A percentile compares a stretch with the other conserved stretches of the same genome.
These are phyloP conservation scores for Dillenia suffruticosa DNA, from an alignment of 164 flowering plant genomes.

Conservation along the genomic window DNA sequence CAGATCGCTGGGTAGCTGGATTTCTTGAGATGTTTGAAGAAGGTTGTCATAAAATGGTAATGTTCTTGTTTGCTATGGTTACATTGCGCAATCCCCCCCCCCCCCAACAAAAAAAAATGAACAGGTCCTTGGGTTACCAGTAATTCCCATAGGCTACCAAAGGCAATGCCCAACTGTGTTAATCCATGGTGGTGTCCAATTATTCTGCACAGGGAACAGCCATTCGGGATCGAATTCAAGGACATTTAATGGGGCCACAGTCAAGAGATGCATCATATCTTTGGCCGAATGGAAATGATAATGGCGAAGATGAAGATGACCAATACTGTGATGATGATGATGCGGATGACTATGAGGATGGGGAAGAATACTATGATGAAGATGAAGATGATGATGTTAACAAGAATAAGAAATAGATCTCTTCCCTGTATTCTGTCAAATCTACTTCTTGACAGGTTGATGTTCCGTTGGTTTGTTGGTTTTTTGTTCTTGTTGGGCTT, in stretches of 20 bases:
- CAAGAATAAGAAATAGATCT: not conserved
- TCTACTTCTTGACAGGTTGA: too few species aligned
- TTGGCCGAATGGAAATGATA: constrained; percentile 15
- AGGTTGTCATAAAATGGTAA: constrained; percentile 79
- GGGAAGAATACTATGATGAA: not conserved
- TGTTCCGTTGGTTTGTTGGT: too few species aligned
- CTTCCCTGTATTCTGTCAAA: too few species aligned
- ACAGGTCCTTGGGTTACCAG: not conserved
- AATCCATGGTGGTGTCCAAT: not conserved
- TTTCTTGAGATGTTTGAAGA: constrained; percentile 89
- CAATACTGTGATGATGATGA: constrained; percentile 21
- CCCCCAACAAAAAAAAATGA: too few species aligned
- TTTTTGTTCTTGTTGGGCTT: too few species aligned
- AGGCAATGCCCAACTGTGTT: not conserved
- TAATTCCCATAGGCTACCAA: not conserved
- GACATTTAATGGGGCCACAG: constrained; percentile 36
- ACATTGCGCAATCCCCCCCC: not conserved
- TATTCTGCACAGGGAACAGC: constrained; percentile 49
- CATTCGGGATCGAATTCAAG: constrained; percentile 59
- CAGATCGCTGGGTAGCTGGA: constrained; percentile 78
- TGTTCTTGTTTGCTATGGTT: not conserved
- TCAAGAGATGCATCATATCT: constrained; percentile 8
- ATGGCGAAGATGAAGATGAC: constrained; percentile 22
- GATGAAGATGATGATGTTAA: not conserved
- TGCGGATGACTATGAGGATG: constrained; percentile 12